Percentiles rank a stretch among this genome's conserved stretches.
Conservation (phyloP, 768 basidiomycete genomes). For the Kwoniella heveanensis region DNA sequence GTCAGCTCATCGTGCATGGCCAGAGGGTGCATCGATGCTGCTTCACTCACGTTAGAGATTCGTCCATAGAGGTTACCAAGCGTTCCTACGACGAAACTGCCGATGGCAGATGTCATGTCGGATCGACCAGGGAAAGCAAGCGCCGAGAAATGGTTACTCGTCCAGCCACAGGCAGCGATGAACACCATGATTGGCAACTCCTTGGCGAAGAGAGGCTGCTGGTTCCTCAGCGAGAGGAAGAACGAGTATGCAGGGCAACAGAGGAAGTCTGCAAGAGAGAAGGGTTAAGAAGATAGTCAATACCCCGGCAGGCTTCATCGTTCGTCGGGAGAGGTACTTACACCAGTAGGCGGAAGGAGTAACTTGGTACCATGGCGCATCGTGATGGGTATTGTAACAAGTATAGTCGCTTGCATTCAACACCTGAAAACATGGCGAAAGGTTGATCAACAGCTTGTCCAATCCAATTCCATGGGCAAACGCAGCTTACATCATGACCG, state of each 20-base stretch:
- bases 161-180: constrained; percentile 73
- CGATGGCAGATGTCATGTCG: constrained; percentile 78
- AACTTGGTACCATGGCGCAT: constrained; percentile 71
- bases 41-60: constrained; percentile 63
- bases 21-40: neutral
- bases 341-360: constrained; percentile 76
- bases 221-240: constrained; percentile 55
- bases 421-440: no score
- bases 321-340: constrained; percentile 51
- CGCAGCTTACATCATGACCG: constrained; percentile 43
- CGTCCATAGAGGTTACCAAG: constrained; percentile 76
- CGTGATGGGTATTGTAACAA: constrained; percentile 64
- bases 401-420: constrained; percentile 64
- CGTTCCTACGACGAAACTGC: constrained; percentile 79
- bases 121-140: constrained; percentile 66
- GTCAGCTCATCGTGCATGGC: no score
- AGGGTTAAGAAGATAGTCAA: no score
- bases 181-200: constrained; percentile 60
- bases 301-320: no score
- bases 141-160: constrained; percentile 70
- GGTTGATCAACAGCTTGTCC: no score
- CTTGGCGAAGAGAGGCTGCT: constrained; percentile 56
- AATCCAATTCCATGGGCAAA: no score
- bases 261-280: constrained; percentile 56
- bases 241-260: constrained; percentile 57